Percentiles rank a stretch among this genome's conserved stretches.
phyloP scores from a whole-genome alignment of 164 flowering plant genomes.

The Nymphaea thermarum region DNA sequence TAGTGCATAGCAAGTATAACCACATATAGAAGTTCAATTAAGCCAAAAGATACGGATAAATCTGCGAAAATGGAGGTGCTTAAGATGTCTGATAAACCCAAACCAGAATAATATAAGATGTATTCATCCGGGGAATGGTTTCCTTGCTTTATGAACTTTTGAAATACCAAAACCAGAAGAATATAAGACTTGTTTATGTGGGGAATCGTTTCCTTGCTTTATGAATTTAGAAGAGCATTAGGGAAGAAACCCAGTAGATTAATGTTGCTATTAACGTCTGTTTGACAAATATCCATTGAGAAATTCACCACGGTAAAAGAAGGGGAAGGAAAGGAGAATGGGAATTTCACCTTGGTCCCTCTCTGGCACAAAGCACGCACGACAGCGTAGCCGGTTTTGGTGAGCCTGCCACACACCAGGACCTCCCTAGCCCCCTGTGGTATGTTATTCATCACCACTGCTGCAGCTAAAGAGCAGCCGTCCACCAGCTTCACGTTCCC shows the following conservation, averaged over 20 bases:
- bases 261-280: too few species aligned
- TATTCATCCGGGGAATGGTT: background rate
- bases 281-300: too few species aligned
- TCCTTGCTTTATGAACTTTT: background rate
- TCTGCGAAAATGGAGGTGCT: too few species aligned
- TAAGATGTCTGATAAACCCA: background rate
- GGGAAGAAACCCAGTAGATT: too few species aligned
- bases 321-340: background rate
- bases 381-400: slow-evolving; percentile 34
- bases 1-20: background rate
- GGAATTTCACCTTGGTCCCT: slow-evolving; percentile 34
- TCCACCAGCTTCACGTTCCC: slow-evolving; percentile 53
- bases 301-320: too few species aligned
- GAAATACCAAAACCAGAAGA: too few species aligned
- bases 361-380: slow-evolving; percentile 29
- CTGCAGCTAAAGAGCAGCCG: slow-evolving; percentile 52
- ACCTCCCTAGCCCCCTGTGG: slow-evolving; percentile 48
- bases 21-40: background rate
- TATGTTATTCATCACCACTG: slow-evolving; percentile 39
- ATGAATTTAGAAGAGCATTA: too few species aligned
- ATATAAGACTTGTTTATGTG: too few species aligned
- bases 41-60: background rate
- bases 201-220: too few species aligned
- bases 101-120: background rate
- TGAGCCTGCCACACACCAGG: slow-evolving; percentile 31